Conservation (phyloP, 352 stramenopile genomes). For the Thalassiosira mediterranea region DNA sequence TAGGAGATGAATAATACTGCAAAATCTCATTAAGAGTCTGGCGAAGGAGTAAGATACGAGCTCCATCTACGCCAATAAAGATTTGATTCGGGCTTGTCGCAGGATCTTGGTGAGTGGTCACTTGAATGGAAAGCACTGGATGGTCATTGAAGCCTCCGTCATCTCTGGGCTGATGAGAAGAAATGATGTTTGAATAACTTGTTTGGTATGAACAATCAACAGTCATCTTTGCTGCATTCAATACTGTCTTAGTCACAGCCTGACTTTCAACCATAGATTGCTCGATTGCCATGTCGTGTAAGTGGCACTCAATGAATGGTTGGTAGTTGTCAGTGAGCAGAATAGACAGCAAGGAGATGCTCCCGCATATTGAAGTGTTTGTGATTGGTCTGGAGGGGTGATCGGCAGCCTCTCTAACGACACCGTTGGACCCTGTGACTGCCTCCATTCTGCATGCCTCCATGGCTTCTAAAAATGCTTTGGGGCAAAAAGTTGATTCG, state of each 20-base stretch:
- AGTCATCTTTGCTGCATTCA: constrained; percentile 20
- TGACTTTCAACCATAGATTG: constrained; percentile 17
- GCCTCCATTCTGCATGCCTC: constrained; percentile 14
- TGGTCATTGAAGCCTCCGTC: constrained; percentile 34
- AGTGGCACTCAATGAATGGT: constrained; percentile 46
- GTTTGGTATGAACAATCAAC: constrained; percentile 53
- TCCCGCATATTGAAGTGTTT: constrained; percentile 32
- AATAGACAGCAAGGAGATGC: constrained; percentile 37
- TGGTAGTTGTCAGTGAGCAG: constrained; percentile 48
- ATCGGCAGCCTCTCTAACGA: background rate
- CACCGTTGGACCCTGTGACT: constrained; percentile 6
- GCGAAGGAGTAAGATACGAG: constrained; percentile 70
- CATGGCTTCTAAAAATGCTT: constrained; percentile 39
- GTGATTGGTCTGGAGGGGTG: background rate
- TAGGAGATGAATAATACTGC: constrained; percentile 75
- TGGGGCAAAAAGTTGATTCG: constrained; percentile 37
- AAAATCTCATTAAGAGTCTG: constrained; percentile 78
- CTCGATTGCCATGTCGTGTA: constrained; percentile 36
- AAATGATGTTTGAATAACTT: constrained; percentile 68
- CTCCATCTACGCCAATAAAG: constrained; percentile 52
- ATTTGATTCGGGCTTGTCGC: constrained; percentile 30
- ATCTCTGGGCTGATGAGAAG: constrained; percentile 31
- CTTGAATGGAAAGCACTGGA: constrained; percentile 49
- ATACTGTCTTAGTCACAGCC: constrained; percentile 20
- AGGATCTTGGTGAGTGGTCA: constrained; percentile 14